Base-by-base conservation (phyloP, 2,329 filamentous ascomycete genomes). In the Periconia digitata region DNA sequence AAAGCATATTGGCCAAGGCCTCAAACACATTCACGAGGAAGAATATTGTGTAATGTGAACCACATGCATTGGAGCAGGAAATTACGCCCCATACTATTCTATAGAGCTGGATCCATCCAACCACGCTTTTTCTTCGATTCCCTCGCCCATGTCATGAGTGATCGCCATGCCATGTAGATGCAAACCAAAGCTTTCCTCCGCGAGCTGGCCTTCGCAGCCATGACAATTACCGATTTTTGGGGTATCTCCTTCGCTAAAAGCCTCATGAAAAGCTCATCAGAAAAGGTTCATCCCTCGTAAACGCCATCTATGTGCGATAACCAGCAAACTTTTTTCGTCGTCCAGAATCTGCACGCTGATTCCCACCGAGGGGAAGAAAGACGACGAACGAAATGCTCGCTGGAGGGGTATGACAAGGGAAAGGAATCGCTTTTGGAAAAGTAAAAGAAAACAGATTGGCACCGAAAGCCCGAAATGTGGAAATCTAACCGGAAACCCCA, bases 341-440 rank as follows among this genome's bases (percentile, higher is more conserved):
- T 64, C 59, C 55, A 50, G 58, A 58, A 56, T 57, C 22, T 23
- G 38, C 12, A 24, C 24, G 27, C 27, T 32, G 49, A 48, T 62
- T 58, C 52, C 58, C 63, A 45, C 57, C 56, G 45, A 51, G 58
- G 53, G 53, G 22, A 49, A 41, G 54, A 64, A 52, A 60, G 60
- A 58, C 49, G 59, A 60, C 62, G 52, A 60, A 52, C 58, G 59
- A 56, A 60, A 66, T 46, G 44, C 44, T 47, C 44, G 38, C 44
- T 38, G 39, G 41, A 39, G 35, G 42, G 47, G 42, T 42, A 50
- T 46, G 47, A 50, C 58, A 59, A 60, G 65, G 63, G 57, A 64
- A 68, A 65, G 64, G 66, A 71, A 71, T 65, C 68, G 68, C 69
- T 72, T 72, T 70, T 72, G 62, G 60, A 54, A 47, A 59, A 60